These are phyloP conservation scores for Labyrinthula sp. DNA, from an alignment of 352 stramenopile species.

Conservation along the genomic window DNA sequence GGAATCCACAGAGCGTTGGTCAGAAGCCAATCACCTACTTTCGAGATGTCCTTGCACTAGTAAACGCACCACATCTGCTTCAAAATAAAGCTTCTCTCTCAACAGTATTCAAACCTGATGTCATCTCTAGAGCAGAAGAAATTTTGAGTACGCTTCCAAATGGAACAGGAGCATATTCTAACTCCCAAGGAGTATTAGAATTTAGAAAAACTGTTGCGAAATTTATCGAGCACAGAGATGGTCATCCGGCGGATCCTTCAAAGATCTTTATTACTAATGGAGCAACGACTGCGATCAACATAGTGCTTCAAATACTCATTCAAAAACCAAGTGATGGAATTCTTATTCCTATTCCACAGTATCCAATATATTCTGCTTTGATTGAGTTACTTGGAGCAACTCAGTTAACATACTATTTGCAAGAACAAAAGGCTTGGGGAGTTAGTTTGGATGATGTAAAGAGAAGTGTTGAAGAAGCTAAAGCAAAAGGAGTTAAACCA, in stretches of 20 bases:
- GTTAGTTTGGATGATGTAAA: conserved; percentile 62
- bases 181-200: conserved; percentile 59
- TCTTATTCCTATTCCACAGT: conserved; percentile 93
- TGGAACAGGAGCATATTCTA: conserved; percentile 65
- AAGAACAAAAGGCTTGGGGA: conserved; percentile 79
- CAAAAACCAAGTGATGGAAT: conserved; percentile 46
- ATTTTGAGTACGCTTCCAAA: conserved; percentile 42
- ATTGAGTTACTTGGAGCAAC: conserved; percentile 75
- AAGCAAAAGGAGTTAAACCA: conserved; percentile 62
- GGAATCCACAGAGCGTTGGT: conserved; percentile 67
- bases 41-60: conserved; percentile 64
- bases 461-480: conserved; percentile 55
- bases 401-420: conserved; percentile 85
- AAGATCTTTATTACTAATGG: conserved; percentile 92
- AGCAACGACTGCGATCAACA: conserved; percentile 73
- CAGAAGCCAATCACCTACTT: conserved; percentile 71
- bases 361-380: conserved; percentile 93
- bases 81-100: conserved; percentile 3
- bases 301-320: too few species aligned
- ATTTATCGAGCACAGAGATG: conserved; percentile 62
- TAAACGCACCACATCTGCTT: conserved; percentile 29
- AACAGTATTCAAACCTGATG: conserved; percentile 23
- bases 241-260: conserved; percentile 62
- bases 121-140: conserved; percentile 26
- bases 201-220: conserved; percentile 62